phyloP scores from a whole-genome alignment of 208 protist genomes.

The Trypanosoma grayi region DNA sequence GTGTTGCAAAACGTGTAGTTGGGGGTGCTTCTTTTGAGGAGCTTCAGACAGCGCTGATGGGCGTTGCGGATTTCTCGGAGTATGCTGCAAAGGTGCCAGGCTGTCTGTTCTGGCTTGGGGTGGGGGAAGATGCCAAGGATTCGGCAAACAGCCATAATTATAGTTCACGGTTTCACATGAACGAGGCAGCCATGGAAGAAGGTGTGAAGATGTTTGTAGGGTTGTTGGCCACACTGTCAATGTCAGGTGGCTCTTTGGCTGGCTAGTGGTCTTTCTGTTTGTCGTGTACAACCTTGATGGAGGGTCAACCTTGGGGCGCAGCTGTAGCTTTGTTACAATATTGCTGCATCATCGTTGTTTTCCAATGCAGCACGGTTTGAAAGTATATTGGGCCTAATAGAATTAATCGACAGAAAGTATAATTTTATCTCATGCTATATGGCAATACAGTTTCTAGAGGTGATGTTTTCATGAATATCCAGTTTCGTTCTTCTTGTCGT shows the following conservation, averaged over 20 bases:
- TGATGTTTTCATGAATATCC: not conserved
- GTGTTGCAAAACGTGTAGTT: constrained; percentile 44
- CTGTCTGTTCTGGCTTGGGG: constrained; percentile 74
- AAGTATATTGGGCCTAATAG: too few relatives aligned
- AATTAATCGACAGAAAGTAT: too few relatives aligned
- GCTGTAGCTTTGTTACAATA: too few relatives aligned
- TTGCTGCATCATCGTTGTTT: too few relatives aligned
- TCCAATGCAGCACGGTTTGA: too few relatives aligned
- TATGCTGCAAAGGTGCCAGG: constrained; percentile 69
- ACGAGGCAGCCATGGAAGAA: constrained; percentile 60
- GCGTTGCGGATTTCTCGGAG: constrained; percentile 74
- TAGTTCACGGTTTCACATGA: constrained; percentile 59
- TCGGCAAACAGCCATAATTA: constrained; percentile 66
- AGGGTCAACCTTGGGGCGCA: too few relatives aligned
- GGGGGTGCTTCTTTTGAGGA: constrained; percentile 46
- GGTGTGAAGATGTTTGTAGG: constrained; percentile 71
- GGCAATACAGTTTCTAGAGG: too few relatives aligned
- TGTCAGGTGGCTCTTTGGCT: constrained; percentile 21
- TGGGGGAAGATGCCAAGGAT: constrained; percentile 24
- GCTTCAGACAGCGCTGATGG: constrained; percentile 43
- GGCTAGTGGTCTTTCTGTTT: not conserved
- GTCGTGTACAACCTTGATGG: not conserved
- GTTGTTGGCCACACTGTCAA: constrained; percentile 60
- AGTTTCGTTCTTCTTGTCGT: not conserved
- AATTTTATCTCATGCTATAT: too few relatives aligned